These are phyloP conservation scores for Leccinum variicolor DNA, from an alignment of 768 basidiomycete genomes.

Conservation along the genomic window DNA sequence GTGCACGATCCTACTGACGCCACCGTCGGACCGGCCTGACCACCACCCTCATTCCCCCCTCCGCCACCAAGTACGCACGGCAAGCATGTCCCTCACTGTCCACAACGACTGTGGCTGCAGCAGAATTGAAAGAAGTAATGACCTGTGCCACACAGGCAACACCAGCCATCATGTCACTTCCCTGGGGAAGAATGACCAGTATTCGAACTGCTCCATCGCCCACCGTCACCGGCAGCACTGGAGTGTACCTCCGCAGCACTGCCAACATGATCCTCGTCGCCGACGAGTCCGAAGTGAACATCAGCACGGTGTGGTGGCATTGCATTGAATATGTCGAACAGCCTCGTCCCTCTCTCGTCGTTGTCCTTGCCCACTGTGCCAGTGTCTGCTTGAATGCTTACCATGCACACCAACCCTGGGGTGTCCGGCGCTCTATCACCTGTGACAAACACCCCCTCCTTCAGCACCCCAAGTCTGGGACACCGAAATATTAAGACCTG, in stretches of 20 bases:
- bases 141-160: too few relatives aligned
- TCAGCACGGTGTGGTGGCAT: not conserved
- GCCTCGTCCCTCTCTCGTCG: slow-evolving; percentile 1
- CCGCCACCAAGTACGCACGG: not conserved
- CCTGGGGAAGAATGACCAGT: not conserved
- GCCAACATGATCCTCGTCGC: too few relatives aligned
- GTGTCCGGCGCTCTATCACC: slow-evolving; percentile 47
- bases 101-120: not conserved
- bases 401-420: slow-evolving; percentile 24
- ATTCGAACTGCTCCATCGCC: not conserved
- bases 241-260: not conserved
- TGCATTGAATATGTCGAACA: slow-evolving; percentile 24
- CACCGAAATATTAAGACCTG: too few relatives aligned
- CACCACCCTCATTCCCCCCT: not conserved
- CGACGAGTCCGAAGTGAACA: not conserved
- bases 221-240: not conserved
- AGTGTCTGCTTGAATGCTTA: not conserved
- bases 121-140: not conserved
- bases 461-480: not conserved
- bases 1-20: too few relatives aligned
- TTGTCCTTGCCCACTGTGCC: not conserved
- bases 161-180: not conserved
- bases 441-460: slow-evolving; percentile 31
- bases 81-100: not conserved
- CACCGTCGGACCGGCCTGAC: too few relatives aligned